Base-by-base conservation (phyloP, 805 yeast species). In the Candida ovalis region DNA sequence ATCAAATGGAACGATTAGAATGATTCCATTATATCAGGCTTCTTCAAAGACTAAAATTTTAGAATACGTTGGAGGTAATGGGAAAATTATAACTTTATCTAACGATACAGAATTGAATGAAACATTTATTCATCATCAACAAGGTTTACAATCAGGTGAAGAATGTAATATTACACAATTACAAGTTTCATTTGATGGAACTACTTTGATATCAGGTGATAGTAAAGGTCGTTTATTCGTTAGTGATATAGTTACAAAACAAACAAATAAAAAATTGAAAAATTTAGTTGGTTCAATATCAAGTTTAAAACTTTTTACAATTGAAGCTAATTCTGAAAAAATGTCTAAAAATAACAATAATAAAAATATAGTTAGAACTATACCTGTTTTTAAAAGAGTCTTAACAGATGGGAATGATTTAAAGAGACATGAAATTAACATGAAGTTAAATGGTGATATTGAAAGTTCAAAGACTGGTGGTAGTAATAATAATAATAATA, bases 191-290 rank as follows among this genome's bases (percentile, higher is more conserved):
- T 69, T 86, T 59, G 97, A 91, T 61, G 96, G 92, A 4, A 80
- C 91, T 17, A 64, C 71, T 33, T 58, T 91, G 5, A 69, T 86
- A 2, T 78, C 89, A 5, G 97, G 97, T 32, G 95, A 88, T 61
- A 64, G 75, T 0, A 59, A 56, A n/a, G 97, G 97, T 1, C 73
- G 77, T 25, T 79, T 88, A 2, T 76, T 77, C 37, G 73, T 83
- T 1, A 76, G 84, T 56, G 97, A 92, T 64, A 72, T 83, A 5
- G 77, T 74, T 15, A 81, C 92, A 0, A 82, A 78, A 59, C 94
- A 86, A 64, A 80, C 82, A 17, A 70, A 80, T 24, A 82, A 79
- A 59, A 75, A 78, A n/a, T 69, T 82, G 52, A 76, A 71, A 48
- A 66, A 59, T 35, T 41, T 63, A 44, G 56, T 59, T 24, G 67